These are phyloP conservation scores for Noccaea caerulescens DNA, from an alignment of 345 rosid species.

Conservation along the genomic window DNA sequence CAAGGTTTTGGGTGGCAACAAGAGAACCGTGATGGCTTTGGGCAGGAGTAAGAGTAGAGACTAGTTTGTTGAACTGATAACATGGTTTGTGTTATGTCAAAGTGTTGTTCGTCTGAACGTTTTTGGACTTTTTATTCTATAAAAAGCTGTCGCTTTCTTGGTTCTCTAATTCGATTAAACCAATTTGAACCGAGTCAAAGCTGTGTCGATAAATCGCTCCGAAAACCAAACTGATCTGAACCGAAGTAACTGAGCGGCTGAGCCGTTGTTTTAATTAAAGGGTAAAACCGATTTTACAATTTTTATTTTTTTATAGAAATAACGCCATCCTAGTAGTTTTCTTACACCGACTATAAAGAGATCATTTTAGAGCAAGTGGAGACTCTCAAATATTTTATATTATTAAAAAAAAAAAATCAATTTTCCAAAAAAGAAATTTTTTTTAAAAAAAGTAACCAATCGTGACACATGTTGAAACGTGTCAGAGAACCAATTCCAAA, in stretches of 20 bases:
- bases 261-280: no score
- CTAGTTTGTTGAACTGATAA: slow-evolving; percentile 25
- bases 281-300: no score
- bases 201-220: background rate
- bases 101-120: slow-evolving; percentile 11
- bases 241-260: no score
- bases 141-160: background rate
- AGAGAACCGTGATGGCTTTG: slow-evolving; percentile 72
- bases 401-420: no score
- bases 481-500: no score
- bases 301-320: background rate
- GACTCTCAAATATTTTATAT: no score
- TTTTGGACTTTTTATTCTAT: background rate
- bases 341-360: background rate
- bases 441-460: no score
- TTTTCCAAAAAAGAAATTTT: no score
- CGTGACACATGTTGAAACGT: no score
- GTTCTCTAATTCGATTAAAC: slow-evolving; percentile 15
- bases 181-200: background rate
- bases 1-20: slow-evolving; percentile 78
- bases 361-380: background rate
- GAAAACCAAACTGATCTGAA: background rate
- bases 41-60: slow-evolving; percentile 48
- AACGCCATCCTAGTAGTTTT: background rate
- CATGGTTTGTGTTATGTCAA: slow-evolving; percentile 10